Evolutionary conservation across 441 rosid genomes (phyloP), one percentile per base, ranked within the genome.

Genomic region (Eutrema salsugineum): DNA sequence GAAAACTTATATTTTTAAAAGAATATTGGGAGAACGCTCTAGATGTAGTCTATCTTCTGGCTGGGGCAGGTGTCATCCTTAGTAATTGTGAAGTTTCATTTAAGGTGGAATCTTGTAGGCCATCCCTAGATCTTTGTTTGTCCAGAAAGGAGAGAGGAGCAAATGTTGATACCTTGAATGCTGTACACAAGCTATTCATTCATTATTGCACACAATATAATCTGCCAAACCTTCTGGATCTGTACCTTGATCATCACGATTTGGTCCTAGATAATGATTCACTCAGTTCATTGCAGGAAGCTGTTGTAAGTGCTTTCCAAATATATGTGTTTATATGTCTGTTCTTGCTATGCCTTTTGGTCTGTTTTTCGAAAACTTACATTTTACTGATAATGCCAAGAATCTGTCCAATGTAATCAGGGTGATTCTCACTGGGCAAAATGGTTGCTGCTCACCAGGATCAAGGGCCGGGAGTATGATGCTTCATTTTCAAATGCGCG

Each of bases 361-460:
- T 44, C 60, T 36, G 49, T 60, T 54, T 60, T 77, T 53, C 5
- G 27, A 51, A 35, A 36, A 49, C 33, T 69, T 30, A 47, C 66
- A 22, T 19, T 32, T 58, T 58, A 47, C 69, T 71, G 61, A 71
- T 54, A 66, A 28, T 16, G 58, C 17, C 39, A 77, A 71, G 10
- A 71, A 66, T 19, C 53, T 66, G 53, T 66, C 60, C 73, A 57
- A 73, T 77, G 69, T 67, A 71, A 84, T 71, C 86, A 96, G 99
- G 98, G 98, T 63, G 97, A 91, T 82, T 91, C 93, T 79, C 96
- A 91, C 61, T 96, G 98, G 98, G 98, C 96, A 76, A 90, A 86
- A 78, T 96, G 98, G 98, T 82, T 93, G 88, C 90, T 96, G 68
- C 83, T 87, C 55, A 90, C 97, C 63, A 90, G 97, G 81, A 78